Evolutionary conservation across 2,329 filamentous ascomycete species (phyloP).

Genomic region (Alternaria panax): DNA sequence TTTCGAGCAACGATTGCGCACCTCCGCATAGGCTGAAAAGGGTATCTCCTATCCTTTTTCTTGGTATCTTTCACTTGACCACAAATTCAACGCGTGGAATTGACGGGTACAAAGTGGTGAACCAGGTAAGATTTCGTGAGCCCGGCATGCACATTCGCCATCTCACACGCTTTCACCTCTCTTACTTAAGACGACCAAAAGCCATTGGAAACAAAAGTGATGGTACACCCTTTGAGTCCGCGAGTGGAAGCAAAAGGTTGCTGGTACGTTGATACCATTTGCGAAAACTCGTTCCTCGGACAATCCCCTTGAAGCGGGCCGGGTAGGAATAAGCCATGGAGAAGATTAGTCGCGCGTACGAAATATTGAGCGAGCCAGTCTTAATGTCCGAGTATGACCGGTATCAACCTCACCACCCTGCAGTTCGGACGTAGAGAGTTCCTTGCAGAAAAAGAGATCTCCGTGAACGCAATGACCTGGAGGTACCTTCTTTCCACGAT

Average conservation of each 20-base stretch:
- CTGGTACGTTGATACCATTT: neutral
- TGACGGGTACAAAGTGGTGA: neutral
- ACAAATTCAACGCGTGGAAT: neutral
- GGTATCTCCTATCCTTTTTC: neutral
- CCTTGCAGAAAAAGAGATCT: neutral
- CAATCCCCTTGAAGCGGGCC: neutral
- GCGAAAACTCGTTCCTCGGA: neutral
- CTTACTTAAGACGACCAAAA: neutral
- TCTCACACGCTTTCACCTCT: neutral
- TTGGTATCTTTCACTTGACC: neutral
- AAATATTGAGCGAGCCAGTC: neutral
- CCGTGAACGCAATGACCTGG: neutral
- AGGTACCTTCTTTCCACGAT: neutral
- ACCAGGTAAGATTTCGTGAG: neutral
- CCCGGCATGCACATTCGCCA: neutral
- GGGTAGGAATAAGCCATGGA: neutral
- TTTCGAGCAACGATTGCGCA: neutral
- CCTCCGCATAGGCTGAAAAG: neutral
- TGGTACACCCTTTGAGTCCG: neutral
- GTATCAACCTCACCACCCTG: neutral
- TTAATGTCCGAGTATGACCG: neutral
- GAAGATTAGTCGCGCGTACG: neutral
- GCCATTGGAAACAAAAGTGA: too few species aligned
- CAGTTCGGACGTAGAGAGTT: neutral
- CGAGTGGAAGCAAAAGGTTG: neutral